Percentiles rank a stretch among this genome's conserved stretches.
Evolutionary conservation across 2,329 filamentous ascomycete species (phyloP).

Genomic region (Boeremia lycopersici): DNA sequence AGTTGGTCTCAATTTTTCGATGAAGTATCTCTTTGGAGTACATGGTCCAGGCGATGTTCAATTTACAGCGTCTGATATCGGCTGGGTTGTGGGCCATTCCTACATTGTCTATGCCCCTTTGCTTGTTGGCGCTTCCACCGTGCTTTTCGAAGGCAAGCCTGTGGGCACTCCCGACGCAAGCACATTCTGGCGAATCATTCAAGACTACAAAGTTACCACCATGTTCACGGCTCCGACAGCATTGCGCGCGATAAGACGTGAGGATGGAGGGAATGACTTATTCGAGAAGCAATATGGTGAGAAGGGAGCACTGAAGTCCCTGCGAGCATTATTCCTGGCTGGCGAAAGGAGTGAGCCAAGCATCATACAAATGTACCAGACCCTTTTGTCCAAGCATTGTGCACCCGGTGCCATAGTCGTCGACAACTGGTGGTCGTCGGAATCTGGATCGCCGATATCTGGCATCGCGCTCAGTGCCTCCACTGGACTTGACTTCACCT

Average conservation of each 20-base stretch:
- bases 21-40: constrained; percentile 82
- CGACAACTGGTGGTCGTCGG: constrained; percentile 78
- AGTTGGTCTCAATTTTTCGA: constrained; percentile 80
- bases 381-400: constrained; percentile 70
- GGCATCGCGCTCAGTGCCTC: constrained; percentile 69
- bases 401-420: constrained; percentile 67
- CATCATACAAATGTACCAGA: constrained; percentile 81
- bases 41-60: constrained; percentile 83
- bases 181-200: constrained; percentile 84
- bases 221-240: constrained; percentile 85
- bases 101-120: constrained; percentile 92
- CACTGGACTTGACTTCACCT: constrained; percentile 61
- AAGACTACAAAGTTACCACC: constrained; percentile 82
- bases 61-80: constrained; percentile 83
- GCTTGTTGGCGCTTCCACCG: constrained; percentile 80
- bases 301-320: constrained; percentile 71
- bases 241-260: constrained; percentile 82
- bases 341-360: constrained; percentile 89
- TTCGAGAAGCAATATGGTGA: constrained; percentile 66
- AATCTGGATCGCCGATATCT: constrained; percentile 72
- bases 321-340: constrained; percentile 81
- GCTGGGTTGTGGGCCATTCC: constrained; percentile 78
- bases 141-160: constrained; percentile 94
- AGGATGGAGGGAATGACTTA: constrained; percentile 75
- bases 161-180: constrained; percentile 86